Conservation (phyloP, 352 stramenopile species). For the Thalassiosira exigua region DNA sequence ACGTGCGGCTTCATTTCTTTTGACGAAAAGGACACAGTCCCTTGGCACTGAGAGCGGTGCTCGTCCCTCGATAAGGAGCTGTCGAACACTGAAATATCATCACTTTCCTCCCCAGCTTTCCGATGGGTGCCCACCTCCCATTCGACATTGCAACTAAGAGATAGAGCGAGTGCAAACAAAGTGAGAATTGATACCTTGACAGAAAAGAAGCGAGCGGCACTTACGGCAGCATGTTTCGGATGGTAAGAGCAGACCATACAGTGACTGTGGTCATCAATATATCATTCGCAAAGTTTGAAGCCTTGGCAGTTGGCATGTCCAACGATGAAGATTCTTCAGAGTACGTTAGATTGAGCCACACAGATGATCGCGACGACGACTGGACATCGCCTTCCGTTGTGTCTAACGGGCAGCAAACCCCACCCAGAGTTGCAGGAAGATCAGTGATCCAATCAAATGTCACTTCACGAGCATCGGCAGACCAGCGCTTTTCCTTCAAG, state of each 20-base stretch:
- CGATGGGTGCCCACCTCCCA: conserved; percentile 71
- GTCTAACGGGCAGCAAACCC: conserved; percentile 27
- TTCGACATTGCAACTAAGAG: conserved; percentile 47
- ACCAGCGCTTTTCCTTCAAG: conserved; percentile 1
- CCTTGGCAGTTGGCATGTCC: too few species aligned
- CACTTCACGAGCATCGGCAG: conserved; percentile 28
- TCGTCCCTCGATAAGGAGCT: conserved; percentile 34
- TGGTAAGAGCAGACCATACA: conserved; percentile 63
- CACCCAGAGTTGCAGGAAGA: conserved; percentile 11
- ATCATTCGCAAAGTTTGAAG: background rate
- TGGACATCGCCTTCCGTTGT: background rate
- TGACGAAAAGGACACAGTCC: background rate
- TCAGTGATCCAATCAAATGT: conserved; percentile 33
- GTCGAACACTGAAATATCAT: conserved; percentile 37
- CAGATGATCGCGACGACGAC: conserved; percentile 4
- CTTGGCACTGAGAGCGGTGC: background rate
- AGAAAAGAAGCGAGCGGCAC: too few species aligned
- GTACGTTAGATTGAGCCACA: conserved; percentile 39
- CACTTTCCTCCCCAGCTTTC: too few species aligned
- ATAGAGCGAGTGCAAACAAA: background rate
- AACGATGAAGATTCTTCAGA: too few species aligned
- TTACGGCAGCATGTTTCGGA: conserved; percentile 71
- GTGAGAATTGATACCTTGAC: too few species aligned
- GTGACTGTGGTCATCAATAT: conserved; percentile 35
- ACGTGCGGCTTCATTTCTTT: background rate